Percentiles rank a stretch among this genome's conserved stretches.
phyloP scores from a whole-genome alignment of 192 early-diverging fungal genomes.

The Backusella morwellensis region DNA sequence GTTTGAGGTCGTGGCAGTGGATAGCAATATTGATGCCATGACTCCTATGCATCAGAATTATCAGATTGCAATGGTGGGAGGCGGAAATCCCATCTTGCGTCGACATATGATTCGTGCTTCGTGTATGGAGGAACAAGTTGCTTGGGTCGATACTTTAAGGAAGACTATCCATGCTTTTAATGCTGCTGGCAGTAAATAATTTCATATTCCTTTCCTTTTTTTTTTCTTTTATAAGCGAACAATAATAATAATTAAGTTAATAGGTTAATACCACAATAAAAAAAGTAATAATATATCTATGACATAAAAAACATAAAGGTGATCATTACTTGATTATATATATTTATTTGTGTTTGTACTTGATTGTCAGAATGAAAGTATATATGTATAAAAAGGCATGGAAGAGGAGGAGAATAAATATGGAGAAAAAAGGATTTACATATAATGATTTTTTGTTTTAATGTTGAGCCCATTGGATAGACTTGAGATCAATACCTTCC shows the following conservation, averaged over 20 bases:
- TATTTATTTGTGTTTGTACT: not conserved
- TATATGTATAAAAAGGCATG: not conserved
- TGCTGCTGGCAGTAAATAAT: conserved; percentile 4
- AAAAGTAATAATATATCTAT: not conserved
- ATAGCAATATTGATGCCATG: not conserved
- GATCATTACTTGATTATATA: too few relatives aligned
- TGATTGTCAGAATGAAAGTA: not conserved
- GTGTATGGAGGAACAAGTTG: conserved; percentile 2
- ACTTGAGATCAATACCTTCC: conserved; percentile 88
- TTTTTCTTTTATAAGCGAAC: too few relatives aligned
- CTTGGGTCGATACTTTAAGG: conserved; percentile 13
- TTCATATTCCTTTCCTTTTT: too few relatives aligned
- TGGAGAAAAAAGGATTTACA: not conserved
- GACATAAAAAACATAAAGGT: not conserved
- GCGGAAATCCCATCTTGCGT: not conserved
- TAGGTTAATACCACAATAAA: not conserved
- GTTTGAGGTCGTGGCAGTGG: conserved; percentile 12
- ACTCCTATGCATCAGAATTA: not conserved
- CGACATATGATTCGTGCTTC: conserved; percentile 13
- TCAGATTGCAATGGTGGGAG: not conserved
- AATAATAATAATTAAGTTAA: not conserved
- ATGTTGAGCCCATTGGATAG: conserved; percentile 89
- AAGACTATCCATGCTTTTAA: not conserved
- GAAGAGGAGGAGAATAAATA: not conserved
- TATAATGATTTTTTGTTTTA: conserved; percentile 34